Percentiles rank a stretch among this genome's conserved stretches.
These are phyloP conservation scores for Auriscalpium microsporum DNA, from an alignment of 768 basidiomycete genomes.

Conservation along the genomic window DNA sequence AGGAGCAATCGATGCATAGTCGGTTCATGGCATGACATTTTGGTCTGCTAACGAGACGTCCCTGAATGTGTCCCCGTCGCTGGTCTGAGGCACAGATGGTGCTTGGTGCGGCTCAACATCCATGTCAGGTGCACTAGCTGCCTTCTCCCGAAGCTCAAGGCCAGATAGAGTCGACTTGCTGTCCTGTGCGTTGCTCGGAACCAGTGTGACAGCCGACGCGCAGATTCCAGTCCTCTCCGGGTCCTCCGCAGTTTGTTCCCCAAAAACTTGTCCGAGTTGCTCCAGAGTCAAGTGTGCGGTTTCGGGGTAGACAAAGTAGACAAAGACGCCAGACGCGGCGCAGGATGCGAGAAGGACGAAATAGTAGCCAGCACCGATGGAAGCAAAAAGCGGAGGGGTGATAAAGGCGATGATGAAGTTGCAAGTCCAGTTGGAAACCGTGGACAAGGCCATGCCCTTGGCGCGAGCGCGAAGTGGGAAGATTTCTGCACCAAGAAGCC, in stretches of 20 bases:
- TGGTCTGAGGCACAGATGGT: too few species aligned
- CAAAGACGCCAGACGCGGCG: constrained; percentile 34
- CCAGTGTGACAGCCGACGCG: not conserved
- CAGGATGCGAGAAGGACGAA: constrained; percentile 43
- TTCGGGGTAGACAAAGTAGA: constrained; percentile 42
- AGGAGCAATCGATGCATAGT: too few species aligned
- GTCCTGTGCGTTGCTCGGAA: too few species aligned
- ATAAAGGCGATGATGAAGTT: constrained; percentile 38
- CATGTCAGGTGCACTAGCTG: too few species aligned
- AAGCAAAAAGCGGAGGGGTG: constrained; percentile 52
- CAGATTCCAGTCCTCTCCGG: not conserved
- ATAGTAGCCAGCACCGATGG: constrained; percentile 39
- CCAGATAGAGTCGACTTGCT: too few species aligned
- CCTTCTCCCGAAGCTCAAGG: too few species aligned
- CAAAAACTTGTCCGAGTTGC: constrained; percentile 41
- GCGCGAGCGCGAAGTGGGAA: constrained; percentile 25
- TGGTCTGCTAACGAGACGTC: too few species aligned
- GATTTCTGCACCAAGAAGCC: constrained; percentile 25
- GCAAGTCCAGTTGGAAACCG: constrained; percentile 23
- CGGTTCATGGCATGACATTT: too few species aligned
- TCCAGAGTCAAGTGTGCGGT: constrained; percentile 39
- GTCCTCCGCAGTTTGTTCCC: constrained; percentile 20
- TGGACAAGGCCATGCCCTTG: constrained; percentile 26
- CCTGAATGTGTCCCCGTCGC: too few species aligned
- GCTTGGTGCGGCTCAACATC: too few species aligned